Evolutionary conservation across 805 yeast genomes (phyloP).

Genomic region (Monosporozyma aerobia): DNA sequence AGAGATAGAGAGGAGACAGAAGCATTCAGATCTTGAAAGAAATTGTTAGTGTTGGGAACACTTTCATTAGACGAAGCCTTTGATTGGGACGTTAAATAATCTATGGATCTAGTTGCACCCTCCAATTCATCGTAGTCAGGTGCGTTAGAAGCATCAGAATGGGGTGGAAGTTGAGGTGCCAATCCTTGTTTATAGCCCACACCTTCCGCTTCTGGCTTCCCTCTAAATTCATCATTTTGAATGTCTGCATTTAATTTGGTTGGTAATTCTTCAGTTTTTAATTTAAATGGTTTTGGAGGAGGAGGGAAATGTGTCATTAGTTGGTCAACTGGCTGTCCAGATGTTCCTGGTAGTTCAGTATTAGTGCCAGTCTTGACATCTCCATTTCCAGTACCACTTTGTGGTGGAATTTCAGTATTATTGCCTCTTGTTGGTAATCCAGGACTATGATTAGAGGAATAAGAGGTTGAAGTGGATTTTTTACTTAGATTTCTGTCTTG

Average conservation of each 20-base stretch:
- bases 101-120: neutral
- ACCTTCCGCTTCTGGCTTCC: neutral
- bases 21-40: neutral
- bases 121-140: neutral
- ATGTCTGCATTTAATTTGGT: neutral
- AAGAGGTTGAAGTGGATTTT: neutral
- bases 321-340: neutral
- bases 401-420: neutral
- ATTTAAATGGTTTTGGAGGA: slow-evolving; percentile 3
- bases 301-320: neutral
- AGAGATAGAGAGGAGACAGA: slow-evolving; percentile 3
- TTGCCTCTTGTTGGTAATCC: neutral
- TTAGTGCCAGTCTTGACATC: neutral
- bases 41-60: neutral
- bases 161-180: neutral
- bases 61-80: neutral
- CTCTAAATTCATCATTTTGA: neutral
- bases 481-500: neutral
- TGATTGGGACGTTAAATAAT: neutral
- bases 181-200: neutral
- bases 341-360: neutral
- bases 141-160: neutral
- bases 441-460: neutral
- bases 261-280: neutral
- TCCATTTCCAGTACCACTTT: neutral